Evolutionary conservation across 2,329 filamentous ascomycete genomes (phyloP), one percentile per base, ranked within the genome.

Genomic region (Cordyceps militaris): DNA sequence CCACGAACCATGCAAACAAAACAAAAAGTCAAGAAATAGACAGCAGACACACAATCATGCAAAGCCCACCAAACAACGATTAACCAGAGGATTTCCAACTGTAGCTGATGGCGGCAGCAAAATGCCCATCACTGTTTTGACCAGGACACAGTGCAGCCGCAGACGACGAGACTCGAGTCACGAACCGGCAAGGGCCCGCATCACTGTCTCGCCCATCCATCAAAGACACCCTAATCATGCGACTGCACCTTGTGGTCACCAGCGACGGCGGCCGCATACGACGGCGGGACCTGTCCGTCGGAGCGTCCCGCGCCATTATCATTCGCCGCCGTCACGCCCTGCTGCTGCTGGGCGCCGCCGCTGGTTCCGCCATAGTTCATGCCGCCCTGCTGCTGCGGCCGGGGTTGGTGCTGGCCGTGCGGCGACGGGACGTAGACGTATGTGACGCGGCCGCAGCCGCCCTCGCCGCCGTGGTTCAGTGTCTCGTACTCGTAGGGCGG

Each of bases 161-260:
- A 21, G n/a, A 30, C 10, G 13, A 32, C 24, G 21, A 26, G 46
- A 16, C 19, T 13, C 34, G 13, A 13, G 23, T 8, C 3, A 52
- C 0, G 23, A 6, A 6, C 3, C 10, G 8, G 32, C 8, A 14
- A 3, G 9, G 16, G 9, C 13, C 9, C 3, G 14, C 34, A 42
- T 40, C 34, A 23, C 36, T 16, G 24, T 42, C 14, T 40, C 50
- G n/a, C 36, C 30, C 19, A 54, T n/a, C 74, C 76, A 2, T 72
- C 75, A 3, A 52, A 36, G 40, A 4, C 42, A 47, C 28, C 36
- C 30, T 60, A 59, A 51, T 46, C 54, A 46, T 57, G 48, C 49
- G 56, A 47, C 79, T 97, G 94, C 52, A 97, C 79, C 81, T 97
- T 97, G 73, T 97, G 76, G 69, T 97, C 93, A 1, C 90, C 91